Evolutionary conservation across 139 green algal species (phyloP).

Genomic region (Tetraselmis striata): DNA sequence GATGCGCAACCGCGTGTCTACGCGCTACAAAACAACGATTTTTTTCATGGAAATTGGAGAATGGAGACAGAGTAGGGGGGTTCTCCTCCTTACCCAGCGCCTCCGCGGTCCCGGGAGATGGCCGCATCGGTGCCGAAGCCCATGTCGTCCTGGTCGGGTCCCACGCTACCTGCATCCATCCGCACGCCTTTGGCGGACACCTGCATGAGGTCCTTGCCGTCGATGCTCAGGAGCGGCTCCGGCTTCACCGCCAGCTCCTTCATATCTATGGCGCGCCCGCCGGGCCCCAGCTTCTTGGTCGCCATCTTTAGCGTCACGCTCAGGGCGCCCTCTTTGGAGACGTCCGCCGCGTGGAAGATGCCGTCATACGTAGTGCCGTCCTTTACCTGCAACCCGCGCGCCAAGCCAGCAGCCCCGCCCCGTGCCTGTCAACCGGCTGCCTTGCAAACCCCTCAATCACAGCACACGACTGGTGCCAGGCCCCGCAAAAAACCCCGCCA

Average conservation of each 20-base stretch:
- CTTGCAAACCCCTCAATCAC: no score
- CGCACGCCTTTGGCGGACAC: slow-evolving; percentile 59
- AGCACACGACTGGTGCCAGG: no score
- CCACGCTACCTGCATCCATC: slow-evolving; percentile 51
- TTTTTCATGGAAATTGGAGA: no score
- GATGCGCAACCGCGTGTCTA: neutral
- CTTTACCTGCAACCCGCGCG: slow-evolving; percentile 46
- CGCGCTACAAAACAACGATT: neutral
- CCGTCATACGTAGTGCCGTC: slow-evolving; percentile 59
- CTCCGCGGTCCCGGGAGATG: slow-evolving; percentile 56
- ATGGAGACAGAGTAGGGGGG: no score
- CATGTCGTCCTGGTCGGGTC: slow-evolving; percentile 20
- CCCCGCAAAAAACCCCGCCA: no score
- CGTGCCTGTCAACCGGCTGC: no score
- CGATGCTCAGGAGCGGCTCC: slow-evolving; percentile 32
- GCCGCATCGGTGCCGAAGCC: slow-evolving; percentile 71
- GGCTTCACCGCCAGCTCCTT: slow-evolving; percentile 30
- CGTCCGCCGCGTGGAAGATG: slow-evolving; percentile 50
- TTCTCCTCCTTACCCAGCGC: no score
- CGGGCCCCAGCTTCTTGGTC: neutral
- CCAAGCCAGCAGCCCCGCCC: no score
- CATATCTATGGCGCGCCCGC: neutral
- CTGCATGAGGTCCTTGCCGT: slow-evolving; percentile 34
- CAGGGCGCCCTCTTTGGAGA: slow-evolving; percentile 4
- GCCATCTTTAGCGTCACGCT: slow-evolving; percentile 56